Evolutionary conservation across 768 basidiomycete species (phyloP).

Genomic region (Leccinum rimulosum): DNA sequence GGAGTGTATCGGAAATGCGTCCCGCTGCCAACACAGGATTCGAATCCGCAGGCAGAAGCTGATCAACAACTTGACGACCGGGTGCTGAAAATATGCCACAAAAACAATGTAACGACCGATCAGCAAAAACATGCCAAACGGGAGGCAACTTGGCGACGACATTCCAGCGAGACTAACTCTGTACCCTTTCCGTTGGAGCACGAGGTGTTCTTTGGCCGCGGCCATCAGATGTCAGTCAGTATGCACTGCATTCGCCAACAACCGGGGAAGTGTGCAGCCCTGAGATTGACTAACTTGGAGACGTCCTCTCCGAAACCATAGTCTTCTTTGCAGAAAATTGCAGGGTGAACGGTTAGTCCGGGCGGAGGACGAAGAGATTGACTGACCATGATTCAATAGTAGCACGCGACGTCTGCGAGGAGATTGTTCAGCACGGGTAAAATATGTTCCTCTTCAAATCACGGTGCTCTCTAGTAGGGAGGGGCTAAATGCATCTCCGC

Average conservation of each 20-base stretch:
- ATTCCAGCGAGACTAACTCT: conserved; percentile 11
- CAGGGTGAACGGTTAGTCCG: background rate
- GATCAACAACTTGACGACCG: conserved; percentile 5
- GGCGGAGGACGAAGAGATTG: background rate
- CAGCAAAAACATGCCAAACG: background rate
- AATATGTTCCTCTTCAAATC: conserved; percentile 7
- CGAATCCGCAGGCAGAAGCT: conserved; percentile 9
- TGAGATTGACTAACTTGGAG: background rate
- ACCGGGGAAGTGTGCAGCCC: conserved; percentile 10
- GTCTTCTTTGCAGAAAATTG: background rate
- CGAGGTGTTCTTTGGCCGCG: conserved; percentile 5
- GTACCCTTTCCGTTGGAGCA: conserved; percentile 7
- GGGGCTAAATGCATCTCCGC: conserved; percentile 12
- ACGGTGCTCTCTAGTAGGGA: conserved; percentile 4
- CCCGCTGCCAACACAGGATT: conserved; percentile 12
- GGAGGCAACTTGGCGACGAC: background rate
- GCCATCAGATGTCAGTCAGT: conserved; percentile 2
- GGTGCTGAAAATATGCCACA: background rate
- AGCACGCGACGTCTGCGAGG: conserved; percentile 7
- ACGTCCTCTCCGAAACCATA: conserved; percentile 10
- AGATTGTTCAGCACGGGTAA: conserved; percentile 9
- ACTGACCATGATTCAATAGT: conserved; percentile 5
- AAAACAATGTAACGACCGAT: background rate
- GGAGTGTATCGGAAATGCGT: conserved; percentile 1
- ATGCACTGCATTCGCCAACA: conserved; percentile 12